Evolutionary conservation across 371 early-diverging fungal genomes (phyloP), one percentile per base, ranked within the genome.

Genomic region (Circinella minor): DNA sequence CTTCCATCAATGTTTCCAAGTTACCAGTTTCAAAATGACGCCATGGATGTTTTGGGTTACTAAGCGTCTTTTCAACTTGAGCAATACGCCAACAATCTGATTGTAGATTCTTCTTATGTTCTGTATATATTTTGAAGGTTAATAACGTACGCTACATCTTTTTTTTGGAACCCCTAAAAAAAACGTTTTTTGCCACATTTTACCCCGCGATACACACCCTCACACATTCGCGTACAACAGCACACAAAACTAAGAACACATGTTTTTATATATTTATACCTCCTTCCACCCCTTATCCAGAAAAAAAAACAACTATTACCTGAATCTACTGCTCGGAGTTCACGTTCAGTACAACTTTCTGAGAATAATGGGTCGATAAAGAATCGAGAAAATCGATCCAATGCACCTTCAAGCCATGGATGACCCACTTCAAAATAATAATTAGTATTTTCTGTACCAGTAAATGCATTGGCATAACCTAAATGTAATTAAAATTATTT

Each of bases 351-450:
- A 74, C 96, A 92, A 69, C 87, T 90, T 14, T 90, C 90, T 47
- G 88, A 86, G 71, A 98, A 97, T 46, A 96, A 85, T 5, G 99
- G 97, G 7, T 90, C 77, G 43, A 96, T 93, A 76, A 97, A 97
- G 82, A 98, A 98, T 74, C 94, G 96, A 0, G 96, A 87, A 73
- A 98, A 96, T n/a, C 97, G 87, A 82, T 99, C 97, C 55, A 99
- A 77, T 43, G 97, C 96, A 49, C 95, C 95, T 74, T 96, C 94
- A 8, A 99, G 87, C 74, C 89, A 86, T 64, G 89, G 88, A 48
- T 94, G 83, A 14, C 89, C 88, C 18, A 98, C 92, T 69, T 96
- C 96, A 86, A 97, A 98, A 77, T 93, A 98, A 81, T 98, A 99
- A 75, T 96, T 93, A 38, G 98, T 98, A 65, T 91, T 80, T 63